phyloP scores from a whole-genome alignment of 2,329 filamentous ascomycete species.

The Alternaria infectoria region DNA sequence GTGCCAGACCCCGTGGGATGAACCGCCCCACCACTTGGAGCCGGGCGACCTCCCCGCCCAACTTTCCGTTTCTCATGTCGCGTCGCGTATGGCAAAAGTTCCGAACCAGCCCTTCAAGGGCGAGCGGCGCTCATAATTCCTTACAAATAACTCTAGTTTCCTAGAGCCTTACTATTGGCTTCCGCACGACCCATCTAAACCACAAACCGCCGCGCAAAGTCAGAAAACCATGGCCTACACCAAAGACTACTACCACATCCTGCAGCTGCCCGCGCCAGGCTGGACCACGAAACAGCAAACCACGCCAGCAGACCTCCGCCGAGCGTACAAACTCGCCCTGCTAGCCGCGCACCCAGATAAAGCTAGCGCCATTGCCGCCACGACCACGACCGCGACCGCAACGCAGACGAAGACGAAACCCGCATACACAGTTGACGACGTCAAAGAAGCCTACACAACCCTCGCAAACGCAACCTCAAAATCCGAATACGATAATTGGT shows the following conservation, averaged over 20 bases:
- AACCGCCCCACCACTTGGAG: constrained; percentile 17
- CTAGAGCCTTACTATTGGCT: no score
- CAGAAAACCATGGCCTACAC: constrained; percentile 26
- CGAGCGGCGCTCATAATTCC: neutral
- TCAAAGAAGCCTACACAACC: constrained; percentile 64
- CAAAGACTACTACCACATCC: constrained; percentile 40
- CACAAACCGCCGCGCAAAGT: neutral
- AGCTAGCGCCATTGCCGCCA: constrained; percentile 3
- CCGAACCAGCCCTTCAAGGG: constrained; percentile 1
- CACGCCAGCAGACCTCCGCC: constrained; percentile 13
- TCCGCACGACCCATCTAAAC: neutral
- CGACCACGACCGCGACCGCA: neutral
- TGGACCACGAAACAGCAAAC: constrained; percentile 2
- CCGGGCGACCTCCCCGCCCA: constrained; percentile 9
- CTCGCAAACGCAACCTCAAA: constrained; percentile 55
- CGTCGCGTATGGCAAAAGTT: constrained; percentile 4
- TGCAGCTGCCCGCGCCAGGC: constrained; percentile 25
- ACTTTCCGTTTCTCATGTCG: constrained; percentile 11
- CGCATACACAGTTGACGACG: constrained; percentile 61
- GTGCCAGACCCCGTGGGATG: constrained; percentile 11
- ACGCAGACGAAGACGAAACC: neutral
- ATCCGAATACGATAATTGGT: constrained; percentile 50
- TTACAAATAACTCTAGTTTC: neutral
- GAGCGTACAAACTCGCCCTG: constrained; percentile 64
- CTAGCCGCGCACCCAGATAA: constrained; percentile 67